Evolutionary conservation across 1,284 basidiomycete genomes (phyloP).

Genomic region (Mycosarcoma maydis): DNA sequence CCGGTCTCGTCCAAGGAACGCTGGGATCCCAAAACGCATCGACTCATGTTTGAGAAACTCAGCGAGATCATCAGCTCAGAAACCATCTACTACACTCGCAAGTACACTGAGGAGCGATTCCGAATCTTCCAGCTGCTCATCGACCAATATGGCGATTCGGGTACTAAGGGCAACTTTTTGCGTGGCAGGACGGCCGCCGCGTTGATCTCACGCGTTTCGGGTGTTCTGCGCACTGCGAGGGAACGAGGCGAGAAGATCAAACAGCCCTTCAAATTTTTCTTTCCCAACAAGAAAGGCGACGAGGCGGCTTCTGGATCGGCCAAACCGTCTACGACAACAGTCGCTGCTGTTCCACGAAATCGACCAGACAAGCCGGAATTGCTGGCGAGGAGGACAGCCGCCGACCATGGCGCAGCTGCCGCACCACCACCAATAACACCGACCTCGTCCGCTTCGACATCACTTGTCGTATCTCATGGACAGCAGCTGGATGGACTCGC

Average conservation of each 20-base stretch:
- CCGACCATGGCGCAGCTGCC: too few species aligned
- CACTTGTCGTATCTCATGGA: too few species aligned
- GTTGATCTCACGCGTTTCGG: slow-evolving; percentile 28
- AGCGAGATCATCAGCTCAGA: slow-evolving; percentile 39
- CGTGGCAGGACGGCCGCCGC: slow-evolving; percentile 30
- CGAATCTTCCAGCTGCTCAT: slow-evolving; percentile 41
- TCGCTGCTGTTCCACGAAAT: too few species aligned
- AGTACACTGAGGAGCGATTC: slow-evolving; percentile 36
- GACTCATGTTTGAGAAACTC: slow-evolving; percentile 47
- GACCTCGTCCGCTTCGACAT: too few species aligned
- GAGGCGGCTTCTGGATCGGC: slow-evolving; percentile 5
- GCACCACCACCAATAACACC: too few species aligned
- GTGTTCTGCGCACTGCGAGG: slow-evolving; percentile 25
- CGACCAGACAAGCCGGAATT: too few species aligned
- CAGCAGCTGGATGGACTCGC: too few species aligned
- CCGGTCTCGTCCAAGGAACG: slow-evolving; percentile 40
- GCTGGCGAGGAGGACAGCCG: too few species aligned
- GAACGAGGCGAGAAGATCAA: slow-evolving; percentile 40
- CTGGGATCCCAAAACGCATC: slow-evolving; percentile 35
- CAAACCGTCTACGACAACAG: too few species aligned
- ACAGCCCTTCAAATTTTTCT: slow-evolving; percentile 44
- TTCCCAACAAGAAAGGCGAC: slow-evolving; percentile 34
- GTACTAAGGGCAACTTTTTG: slow-evolving; percentile 37
- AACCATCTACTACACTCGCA: slow-evolving; percentile 33
- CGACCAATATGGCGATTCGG: slow-evolving; percentile 39